Evolutionary conservation across 2,329 filamentous ascomycete species (phyloP), one percentile per base, ranked within the genome.

Genomic region (Drechslerella dactyloides): DNA sequence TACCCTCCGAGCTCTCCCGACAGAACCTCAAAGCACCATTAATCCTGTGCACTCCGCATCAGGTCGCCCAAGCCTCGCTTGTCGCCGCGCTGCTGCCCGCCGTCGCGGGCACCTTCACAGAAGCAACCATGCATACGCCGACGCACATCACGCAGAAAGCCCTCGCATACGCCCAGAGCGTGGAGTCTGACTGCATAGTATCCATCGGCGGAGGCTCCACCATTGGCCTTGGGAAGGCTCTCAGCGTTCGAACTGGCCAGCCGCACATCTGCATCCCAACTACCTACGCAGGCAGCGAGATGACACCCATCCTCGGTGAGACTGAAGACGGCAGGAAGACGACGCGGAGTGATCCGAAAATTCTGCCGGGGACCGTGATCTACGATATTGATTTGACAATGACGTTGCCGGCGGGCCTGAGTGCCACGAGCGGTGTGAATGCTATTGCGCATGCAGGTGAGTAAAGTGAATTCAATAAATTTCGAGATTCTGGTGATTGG

Each of bases 251-350:
- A 46, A 85, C 84, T 35, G 81, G 81, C 0, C 79, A 86, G 35
- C 84, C 83, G 19, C 85, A 87, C 75, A 82, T 87, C 48, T 86
- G 84, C 75, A 83, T 87, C 54, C 84, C 85, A n/a, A 87, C 85
- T 1, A 86, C 85, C 0, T 87, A 87, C 76, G 83, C 85, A 3
- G 85, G 85, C 2, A 85, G 83, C 70, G 87, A 89, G 76, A 86
- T 89, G 82, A 88, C 86, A 1, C 84, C 86, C 0, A 87, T 88
- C 52, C 78, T 89, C 11, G 86, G 86, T 1, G 85, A 89, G 79
- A 88, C 85, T 0, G 80, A 81, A 11, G 82, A 84, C 59, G 85
- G 86, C 0, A 76, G 81, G 66, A 87, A 89, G 79, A 84, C 82
- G 63, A 88, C 86, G 2, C 80, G 82, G 30, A 81, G 79, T 2